Evolutionary conservation across 2,329 filamentous ascomycete species (phyloP).

Genomic region (Chrysosporium keratinophilum): DNA sequence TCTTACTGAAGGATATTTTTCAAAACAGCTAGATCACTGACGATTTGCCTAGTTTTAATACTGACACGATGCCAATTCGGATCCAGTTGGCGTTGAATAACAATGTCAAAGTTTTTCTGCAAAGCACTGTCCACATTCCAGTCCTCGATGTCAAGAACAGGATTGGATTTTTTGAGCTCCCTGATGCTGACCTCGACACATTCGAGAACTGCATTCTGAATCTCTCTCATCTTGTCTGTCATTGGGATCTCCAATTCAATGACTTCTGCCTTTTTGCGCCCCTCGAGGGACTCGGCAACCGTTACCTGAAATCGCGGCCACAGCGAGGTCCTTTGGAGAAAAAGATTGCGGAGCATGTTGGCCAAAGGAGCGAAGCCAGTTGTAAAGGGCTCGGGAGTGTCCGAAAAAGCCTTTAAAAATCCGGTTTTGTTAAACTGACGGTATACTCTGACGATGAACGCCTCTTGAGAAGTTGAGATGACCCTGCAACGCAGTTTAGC

Average conservation of each 20-base stretch:
- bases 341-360: conserved; percentile 85
- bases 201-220: conserved; percentile 89
- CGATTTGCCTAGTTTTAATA: conserved; percentile 90
- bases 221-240: conserved; percentile 85
- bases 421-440: conserved; percentile 88
- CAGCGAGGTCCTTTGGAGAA: conserved; percentile 74
- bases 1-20: conserved; percentile 63
- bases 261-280: conserved; percentile 85
- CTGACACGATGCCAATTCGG: conserved; percentile 96
- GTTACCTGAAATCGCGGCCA: conserved; percentile 92
- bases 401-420: conserved; percentile 92
- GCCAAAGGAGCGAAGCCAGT: conserved; percentile 78
- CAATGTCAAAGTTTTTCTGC: conserved; percentile 82
- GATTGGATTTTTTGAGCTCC: conserved; percentile 84
- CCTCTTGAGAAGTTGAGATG: conserved; percentile 77
- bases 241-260: conserved; percentile 94
- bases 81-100: conserved; percentile 79
- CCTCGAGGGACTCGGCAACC: conserved; percentile 80
- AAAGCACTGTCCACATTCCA: conserved; percentile 93
- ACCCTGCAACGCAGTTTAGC: conserved; percentile 41
- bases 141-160: conserved; percentile 86
- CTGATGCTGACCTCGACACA: conserved; percentile 92
- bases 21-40: conserved; percentile 74
- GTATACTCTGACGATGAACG: conserved; percentile 89
- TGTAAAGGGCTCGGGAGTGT: conserved; percentile 82